Evolutionary conservation across 1,284 basidiomycete genomes (phyloP).

Genomic region (Ustilago lituana): DNA sequence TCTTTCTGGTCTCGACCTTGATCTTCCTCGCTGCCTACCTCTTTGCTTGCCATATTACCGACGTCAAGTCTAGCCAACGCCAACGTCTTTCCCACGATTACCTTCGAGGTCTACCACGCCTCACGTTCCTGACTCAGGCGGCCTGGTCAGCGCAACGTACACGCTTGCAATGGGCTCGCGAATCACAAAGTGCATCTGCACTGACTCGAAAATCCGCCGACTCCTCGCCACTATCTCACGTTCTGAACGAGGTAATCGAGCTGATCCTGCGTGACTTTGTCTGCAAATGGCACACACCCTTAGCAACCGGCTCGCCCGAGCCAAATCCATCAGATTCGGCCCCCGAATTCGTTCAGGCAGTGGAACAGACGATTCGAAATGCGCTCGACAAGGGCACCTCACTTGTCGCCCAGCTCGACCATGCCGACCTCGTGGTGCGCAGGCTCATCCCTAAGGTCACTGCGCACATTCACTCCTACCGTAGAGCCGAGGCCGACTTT

Average conservation of each 20-base stretch:
- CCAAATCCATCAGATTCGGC: slow-evolving; percentile 70
- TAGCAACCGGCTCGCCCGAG: slow-evolving; percentile 29
- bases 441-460: slow-evolving; percentile 87
- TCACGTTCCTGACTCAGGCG: slow-evolving; percentile 40
- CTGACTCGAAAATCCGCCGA: slow-evolving; percentile 3
- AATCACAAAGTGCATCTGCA: slow-evolving; percentile 3
- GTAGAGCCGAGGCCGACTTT: slow-evolving; percentile 85
- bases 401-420: slow-evolving; percentile 75
- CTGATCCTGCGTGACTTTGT: slow-evolving; percentile 61
- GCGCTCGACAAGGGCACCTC: slow-evolving; percentile 74
- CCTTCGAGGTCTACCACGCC: slow-evolving; percentile 28
- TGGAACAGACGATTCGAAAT: slow-evolving; percentile 79
- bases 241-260: slow-evolving; percentile 32
- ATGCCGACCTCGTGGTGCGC: slow-evolving; percentile 80
- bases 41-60: slow-evolving; percentile 22
- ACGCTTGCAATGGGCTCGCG: slow-evolving; percentile 37
- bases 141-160: slow-evolving; percentile 47
- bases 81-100: slow-evolving; percentile 6
- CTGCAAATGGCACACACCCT: slow-evolving; percentile 52
- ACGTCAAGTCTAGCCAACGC: slow-evolving; percentile 4
- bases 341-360: slow-evolving; percentile 84
- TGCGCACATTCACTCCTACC: slow-evolving; percentile 85
- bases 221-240: slow-evolving; percentile 11
- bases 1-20: slow-evolving; percentile 22
- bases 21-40: slow-evolving; percentile 14